A percentile compares a stretch with the other conserved stretches of the same genome.
Conservation (phyloP, 2,329 filamentous ascomycete species). For the Penicillium rolfsii region DNA sequence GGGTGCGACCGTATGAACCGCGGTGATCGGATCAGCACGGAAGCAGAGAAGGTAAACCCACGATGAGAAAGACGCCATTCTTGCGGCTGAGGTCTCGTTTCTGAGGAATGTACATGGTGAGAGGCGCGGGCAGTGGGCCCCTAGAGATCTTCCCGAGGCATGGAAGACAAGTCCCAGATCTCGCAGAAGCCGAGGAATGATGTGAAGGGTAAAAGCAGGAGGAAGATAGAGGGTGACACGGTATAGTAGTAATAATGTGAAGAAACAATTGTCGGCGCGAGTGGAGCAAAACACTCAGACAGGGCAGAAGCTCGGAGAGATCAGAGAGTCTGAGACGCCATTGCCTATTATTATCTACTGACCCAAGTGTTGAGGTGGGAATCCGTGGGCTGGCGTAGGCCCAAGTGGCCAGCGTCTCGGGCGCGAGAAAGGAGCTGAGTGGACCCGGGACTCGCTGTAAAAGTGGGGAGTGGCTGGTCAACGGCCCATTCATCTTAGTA, state of each 20-base stretch:
- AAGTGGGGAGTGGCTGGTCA: conserved; percentile 14
- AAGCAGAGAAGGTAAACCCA: conserved; percentile 24
- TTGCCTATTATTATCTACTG: conserved; percentile 21
- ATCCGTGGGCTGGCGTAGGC: conserved; percentile 9
- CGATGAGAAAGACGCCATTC: conserved; percentile 37
- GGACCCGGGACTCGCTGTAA: not conserved
- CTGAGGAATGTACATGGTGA: conserved; percentile 30
- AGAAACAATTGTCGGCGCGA: conserved; percentile 20
- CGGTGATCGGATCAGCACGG: conserved; percentile 11
- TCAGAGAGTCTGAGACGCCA: not conserved
- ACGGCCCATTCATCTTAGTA: not conserved
- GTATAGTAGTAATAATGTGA: not conserved
- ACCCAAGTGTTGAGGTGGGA: not conserved
- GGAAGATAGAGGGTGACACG: conserved; percentile 1
- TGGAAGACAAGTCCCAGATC: conserved; percentile 14
- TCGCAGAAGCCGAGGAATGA: conserved; percentile 12
- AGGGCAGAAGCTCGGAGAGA: not conserved
- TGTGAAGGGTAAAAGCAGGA: conserved; percentile 9
- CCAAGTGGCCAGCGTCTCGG: not conserved
- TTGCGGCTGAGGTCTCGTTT: conserved; percentile 25
- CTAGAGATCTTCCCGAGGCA: conserved; percentile 25
- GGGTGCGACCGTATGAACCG: not conserved
- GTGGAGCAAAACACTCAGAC: conserved; percentile 12
- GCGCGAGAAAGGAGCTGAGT: too few relatives aligned
- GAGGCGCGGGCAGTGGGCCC: conserved; percentile 20